Evolutionary conservation across 106 monocot species (phyloP).

Genomic region (Platanthera guangdongensis): DNA sequence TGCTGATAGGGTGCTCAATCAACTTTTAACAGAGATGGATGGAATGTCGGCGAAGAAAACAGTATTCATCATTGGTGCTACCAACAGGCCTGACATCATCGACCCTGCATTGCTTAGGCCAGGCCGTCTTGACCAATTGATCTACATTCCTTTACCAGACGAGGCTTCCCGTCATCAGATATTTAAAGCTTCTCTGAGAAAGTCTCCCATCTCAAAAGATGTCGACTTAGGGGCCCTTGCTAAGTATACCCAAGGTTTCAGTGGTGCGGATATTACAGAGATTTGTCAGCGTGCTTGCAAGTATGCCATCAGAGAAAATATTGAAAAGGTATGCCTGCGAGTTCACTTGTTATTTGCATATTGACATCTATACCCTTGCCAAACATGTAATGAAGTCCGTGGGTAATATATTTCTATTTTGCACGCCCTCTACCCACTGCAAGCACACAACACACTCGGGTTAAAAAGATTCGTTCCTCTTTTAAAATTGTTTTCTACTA

Average conservation of each 20-base stretch:
- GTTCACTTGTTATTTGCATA: not conserved
- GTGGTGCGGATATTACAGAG: slow-evolving; percentile 93
- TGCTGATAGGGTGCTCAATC: slow-evolving; percentile 82
- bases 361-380: no score
- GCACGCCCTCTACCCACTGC: no score
- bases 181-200: slow-evolving; percentile 81
- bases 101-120: slow-evolving; percentile 83
- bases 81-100: slow-evolving; percentile 90
- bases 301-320: slow-evolving; percentile 87
- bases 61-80: slow-evolving; percentile 87
- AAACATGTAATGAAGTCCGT: no score
- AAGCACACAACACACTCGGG: no score
- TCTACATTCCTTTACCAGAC: slow-evolving; percentile 87
- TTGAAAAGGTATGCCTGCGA: slow-evolving; percentile 58
- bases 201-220: slow-evolving; percentile 77
- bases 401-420: no score
- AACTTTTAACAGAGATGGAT: slow-evolving; percentile 89
- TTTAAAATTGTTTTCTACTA: no score
- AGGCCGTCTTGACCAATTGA: slow-evolving; percentile 81
- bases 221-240: slow-evolving; percentile 74
- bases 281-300: slow-evolving; percentile 90
- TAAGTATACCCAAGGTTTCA: slow-evolving; percentile 86
- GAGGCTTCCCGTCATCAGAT: slow-evolving; percentile 72
- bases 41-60: slow-evolving; percentile 91
- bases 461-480: no score